A percentile compares a stretch with the other conserved stretches of the same genome.
Evolutionary conservation across 345 rosid genomes (phyloP).

Genomic region (Limnanthes douglasii): DNA sequence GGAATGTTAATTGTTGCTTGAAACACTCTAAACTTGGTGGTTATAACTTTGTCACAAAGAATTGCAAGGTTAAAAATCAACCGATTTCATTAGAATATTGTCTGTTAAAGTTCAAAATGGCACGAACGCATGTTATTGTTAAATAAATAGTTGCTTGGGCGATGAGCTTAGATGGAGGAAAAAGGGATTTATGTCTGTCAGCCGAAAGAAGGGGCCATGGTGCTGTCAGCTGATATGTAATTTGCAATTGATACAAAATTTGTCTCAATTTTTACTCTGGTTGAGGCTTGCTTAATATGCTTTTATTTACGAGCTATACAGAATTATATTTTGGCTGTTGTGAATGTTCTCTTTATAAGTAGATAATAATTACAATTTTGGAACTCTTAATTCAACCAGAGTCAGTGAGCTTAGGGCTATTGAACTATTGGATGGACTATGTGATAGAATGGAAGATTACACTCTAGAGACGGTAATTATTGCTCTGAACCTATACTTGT

Average conservation of each 20-base stretch:
- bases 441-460: slow-evolving; percentile 91
- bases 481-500: slow-evolving; percentile 2
- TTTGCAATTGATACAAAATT: neutral
- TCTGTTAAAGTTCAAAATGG: too few relatives aligned
- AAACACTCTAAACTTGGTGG: neutral
- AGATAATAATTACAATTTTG: slow-evolving; percentile 1
- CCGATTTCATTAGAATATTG: too few relatives aligned
- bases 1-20: neutral
- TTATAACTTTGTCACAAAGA: too few relatives aligned
- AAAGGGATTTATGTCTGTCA: too few relatives aligned
- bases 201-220: neutral
- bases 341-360: neutral
- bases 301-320: neutral
- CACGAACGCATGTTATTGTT: too few relatives aligned
- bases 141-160: too few relatives aligned
- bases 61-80: too few relatives aligned
- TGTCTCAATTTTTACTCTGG: too few relatives aligned
- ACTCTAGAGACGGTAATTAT: slow-evolving; percentile 60
- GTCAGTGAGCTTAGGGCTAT: slow-evolving; percentile 88
- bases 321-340: neutral
- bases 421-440: slow-evolving; percentile 81
- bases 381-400: slow-evolving; percentile 18
- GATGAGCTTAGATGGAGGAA: too few relatives aligned
- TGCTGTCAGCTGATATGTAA: neutral
- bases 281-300: too few relatives aligned